These are phyloP conservation scores for Psilocybe subaeruginosa DNA, from an alignment of 768 basidiomycete genomes.

Conservation along the genomic window DNA sequence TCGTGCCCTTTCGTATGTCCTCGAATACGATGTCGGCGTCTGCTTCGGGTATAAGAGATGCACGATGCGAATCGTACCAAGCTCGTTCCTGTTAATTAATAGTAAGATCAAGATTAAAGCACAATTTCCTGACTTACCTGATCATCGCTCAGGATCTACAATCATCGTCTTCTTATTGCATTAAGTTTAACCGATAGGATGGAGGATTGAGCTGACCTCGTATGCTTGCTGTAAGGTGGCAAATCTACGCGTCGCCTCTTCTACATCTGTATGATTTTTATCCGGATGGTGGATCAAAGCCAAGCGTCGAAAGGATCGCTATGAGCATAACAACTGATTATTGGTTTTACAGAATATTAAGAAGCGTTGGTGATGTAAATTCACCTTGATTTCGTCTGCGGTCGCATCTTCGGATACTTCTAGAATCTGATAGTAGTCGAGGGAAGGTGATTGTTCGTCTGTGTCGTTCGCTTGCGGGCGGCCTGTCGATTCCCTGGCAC, in stretches of 20 bases:
- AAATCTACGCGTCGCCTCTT: conserved; percentile 87
- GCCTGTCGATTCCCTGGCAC: conserved; percentile 66
- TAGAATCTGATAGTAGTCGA: conserved; percentile 84
- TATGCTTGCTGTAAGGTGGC: conserved; percentile 93
- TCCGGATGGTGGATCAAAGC: conserved; percentile 89
- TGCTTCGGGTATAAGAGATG: conserved; percentile 76
- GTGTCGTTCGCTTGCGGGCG: conserved; percentile 27
- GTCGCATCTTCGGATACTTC: conserved; percentile 83
- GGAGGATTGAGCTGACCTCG: conserved; percentile 56
- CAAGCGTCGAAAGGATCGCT: conserved; percentile 84
- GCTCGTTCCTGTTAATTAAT: conserved; percentile 82
- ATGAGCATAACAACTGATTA: conserved; percentile 4
- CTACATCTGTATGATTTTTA: conserved; percentile 82
- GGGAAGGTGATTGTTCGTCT: conserved; percentile 24
- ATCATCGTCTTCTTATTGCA: conserved; percentile 9
- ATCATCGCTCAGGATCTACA: conserved; percentile 88
- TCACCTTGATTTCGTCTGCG: conserved; percentile 86
- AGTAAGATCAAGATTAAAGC: conserved; percentile 11
- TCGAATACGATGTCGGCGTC: conserved; percentile 87
- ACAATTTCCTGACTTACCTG: conserved; percentile 57
- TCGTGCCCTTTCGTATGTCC: conserved; percentile 76
- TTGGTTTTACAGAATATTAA: background rate
- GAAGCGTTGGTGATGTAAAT: background rate
- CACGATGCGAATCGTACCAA: conserved; percentile 95
- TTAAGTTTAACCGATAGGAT: conserved; percentile 3